phyloP scores from a whole-genome alignment of 257 asterid species.

The Handroanthus guayacan region DNA sequence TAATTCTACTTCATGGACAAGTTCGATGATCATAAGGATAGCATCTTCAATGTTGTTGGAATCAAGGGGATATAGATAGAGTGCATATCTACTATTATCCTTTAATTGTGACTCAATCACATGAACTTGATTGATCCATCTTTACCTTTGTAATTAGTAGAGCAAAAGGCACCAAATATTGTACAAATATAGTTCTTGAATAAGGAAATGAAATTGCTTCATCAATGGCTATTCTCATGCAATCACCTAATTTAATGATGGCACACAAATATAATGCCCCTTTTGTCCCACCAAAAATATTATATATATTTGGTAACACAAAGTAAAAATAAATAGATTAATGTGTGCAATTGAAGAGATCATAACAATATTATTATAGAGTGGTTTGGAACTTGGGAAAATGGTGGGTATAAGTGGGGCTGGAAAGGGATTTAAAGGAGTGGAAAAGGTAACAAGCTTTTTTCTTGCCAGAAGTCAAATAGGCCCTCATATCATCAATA shows the following conservation, averaged over 20 bases:
- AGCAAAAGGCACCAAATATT: constrained; percentile 25
- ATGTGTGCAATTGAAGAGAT: constrained; percentile 90
- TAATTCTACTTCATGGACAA: background rate
- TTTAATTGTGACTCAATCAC: constrained; percentile 42
- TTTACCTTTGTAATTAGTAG: constrained; percentile 27
- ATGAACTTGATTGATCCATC: constrained; percentile 36
- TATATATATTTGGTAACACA: constrained; percentile 38
- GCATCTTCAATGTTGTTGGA: constrained; percentile 33
- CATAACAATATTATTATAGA: constrained; percentile 70
- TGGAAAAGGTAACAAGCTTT: constrained; percentile 84
- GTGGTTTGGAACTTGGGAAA: constrained; percentile 67
- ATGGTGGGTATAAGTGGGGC: constrained; percentile 86
- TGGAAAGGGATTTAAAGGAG: constrained; percentile 42
- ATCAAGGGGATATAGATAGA: background rate
- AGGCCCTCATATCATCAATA: constrained; percentile 58
- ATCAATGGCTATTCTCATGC: constrained; percentile 54
- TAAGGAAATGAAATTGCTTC: constrained; percentile 43
- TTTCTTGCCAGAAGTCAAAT: constrained; percentile 83
- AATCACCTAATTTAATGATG: constrained; percentile 40
- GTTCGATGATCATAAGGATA: constrained; percentile 25
- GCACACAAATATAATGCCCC: background rate
- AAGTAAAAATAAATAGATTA: constrained; percentile 60
- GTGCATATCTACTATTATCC: constrained; percentile 8
- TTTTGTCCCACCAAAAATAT: constrained; percentile 39
- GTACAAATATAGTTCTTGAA: constrained; percentile 26